Percentiles rank a stretch among this genome's conserved stretches.
phyloP scores from a whole-genome alignment of 2,329 filamentous ascomycete genomes.

The Elsinoe necatrix region DNA sequence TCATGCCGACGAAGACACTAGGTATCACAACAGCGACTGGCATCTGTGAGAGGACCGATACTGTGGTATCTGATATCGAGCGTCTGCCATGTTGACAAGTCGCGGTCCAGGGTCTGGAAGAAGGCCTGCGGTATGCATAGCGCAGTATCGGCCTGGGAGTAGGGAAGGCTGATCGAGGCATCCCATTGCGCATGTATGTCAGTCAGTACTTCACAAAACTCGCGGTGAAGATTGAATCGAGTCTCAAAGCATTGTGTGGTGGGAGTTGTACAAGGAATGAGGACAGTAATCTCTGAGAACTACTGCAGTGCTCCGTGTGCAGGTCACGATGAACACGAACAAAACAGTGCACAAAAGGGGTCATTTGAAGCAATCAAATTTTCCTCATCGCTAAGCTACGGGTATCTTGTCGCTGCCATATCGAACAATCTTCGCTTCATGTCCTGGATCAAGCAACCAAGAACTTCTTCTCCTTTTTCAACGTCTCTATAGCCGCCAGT shows the following conservation, averaged over 20 bases:
- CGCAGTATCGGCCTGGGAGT: neutral
- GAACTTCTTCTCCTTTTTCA: constrained; percentile 14
- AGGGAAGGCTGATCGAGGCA: neutral
- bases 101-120: neutral
- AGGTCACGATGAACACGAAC: too few species aligned
- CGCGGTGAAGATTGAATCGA: too few species aligned
- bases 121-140: neutral
- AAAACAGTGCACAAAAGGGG: too few species aligned
- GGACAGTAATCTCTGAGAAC: too few species aligned
- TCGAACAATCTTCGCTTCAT: neutral
- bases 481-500: constrained; percentile 5
- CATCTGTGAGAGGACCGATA: constrained; percentile 20
- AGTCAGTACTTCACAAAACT: too few species aligned
- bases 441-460: neutral
- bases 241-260: too few species aligned
- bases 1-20: constrained; percentile 55
- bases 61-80: neutral
- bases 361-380: too few species aligned
- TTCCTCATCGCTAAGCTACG: neutral
- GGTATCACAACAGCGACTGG: constrained; percentile 54
- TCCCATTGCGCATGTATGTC: neutral
- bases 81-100: neutral
- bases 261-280: too few species aligned
- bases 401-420: neutral
- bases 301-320: too few species aligned